Percentiles rank a stretch among this genome's conserved stretches.
Evolutionary conservation across 164 flowering plant species (phyloP).

Genomic region (Taxillus chinensis): DNA sequence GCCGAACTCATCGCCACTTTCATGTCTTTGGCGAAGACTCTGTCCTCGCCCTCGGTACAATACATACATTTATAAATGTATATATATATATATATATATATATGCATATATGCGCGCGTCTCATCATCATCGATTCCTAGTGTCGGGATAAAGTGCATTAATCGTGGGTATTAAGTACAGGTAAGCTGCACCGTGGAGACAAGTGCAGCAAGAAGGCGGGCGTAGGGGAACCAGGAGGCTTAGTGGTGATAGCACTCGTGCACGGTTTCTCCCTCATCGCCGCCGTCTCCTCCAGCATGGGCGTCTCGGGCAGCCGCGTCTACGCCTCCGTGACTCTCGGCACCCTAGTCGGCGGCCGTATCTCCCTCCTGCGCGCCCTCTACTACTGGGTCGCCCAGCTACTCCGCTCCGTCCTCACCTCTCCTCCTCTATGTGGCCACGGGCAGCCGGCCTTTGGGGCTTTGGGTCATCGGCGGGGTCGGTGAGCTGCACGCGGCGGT

Average conservation of each 20-base stretch:
- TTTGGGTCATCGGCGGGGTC: constrained; percentile 26
- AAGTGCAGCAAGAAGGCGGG: too few relatives aligned
- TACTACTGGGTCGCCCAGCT: constrained; percentile 76
- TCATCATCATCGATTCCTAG: too few relatives aligned
- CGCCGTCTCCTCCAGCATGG: constrained; percentile 46
- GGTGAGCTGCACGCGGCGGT: constrained; percentile 30
- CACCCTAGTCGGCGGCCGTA: constrained; percentile 56
- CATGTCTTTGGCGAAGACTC: constrained; percentile 58
- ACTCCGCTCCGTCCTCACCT: constrained; percentile 48
- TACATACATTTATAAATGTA: not conserved
- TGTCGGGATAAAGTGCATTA: not conserved
- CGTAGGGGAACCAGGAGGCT: constrained; percentile 19
- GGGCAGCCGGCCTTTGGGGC: constrained; percentile 43
- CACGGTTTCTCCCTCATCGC: constrained; percentile 48
- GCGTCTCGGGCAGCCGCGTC: constrained; percentile 69
- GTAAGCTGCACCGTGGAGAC: constrained; percentile 21
- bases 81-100: not conserved
- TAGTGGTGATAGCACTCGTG: constrained; percentile 44
- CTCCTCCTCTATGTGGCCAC: constrained; percentile 50
- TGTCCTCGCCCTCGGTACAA: constrained; percentile 37
- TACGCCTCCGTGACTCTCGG: constrained; percentile 79
- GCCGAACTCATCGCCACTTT: constrained; percentile 49
- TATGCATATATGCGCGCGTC: not conserved
- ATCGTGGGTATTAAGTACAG: constrained; percentile 13
- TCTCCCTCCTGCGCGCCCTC: constrained; percentile 50